These are phyloP conservation scores for Cladophialophora bantiana DNA, from an alignment of 2,329 filamentous ascomycete genomes.

Conservation along the genomic window DNA sequence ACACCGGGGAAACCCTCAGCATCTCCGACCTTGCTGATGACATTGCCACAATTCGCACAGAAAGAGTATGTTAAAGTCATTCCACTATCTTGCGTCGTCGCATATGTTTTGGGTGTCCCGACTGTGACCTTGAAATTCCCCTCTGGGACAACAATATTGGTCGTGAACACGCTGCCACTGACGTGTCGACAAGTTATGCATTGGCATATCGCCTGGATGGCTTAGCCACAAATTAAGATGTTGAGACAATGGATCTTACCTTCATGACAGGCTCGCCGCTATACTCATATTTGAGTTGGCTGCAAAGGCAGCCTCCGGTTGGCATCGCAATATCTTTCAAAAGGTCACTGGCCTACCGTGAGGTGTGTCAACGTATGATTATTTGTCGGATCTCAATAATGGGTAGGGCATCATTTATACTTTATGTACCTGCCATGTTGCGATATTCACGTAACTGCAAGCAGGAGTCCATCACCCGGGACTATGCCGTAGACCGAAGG, in stretches of 20 bases:
- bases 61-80: constrained; percentile 63
- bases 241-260: constrained; percentile 3
- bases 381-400: not conserved
- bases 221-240: not conserved
- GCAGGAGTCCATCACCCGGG: not conserved
- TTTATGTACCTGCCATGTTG: not conserved
- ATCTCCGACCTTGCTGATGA: constrained; percentile 61
- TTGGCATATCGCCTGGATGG: constrained; percentile 23
- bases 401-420: not conserved
- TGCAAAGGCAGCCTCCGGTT: constrained; percentile 27
- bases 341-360: not conserved
- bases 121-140: constrained; percentile 44
- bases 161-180: constrained; percentile 27
- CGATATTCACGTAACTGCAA: not conserved
- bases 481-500: not conserved
- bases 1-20: constrained; percentile 55
- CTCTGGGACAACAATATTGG: constrained; percentile 41
- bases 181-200: constrained; percentile 27
- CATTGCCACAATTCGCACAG: constrained; percentile 66
- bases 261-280: constrained; percentile 26
- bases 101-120: constrained; percentile 62
- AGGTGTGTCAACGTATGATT: not conserved
- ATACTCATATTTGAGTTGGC: constrained; percentile 28
- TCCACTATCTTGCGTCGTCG: constrained; percentile 60
- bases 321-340: constrained; percentile 16